Evolutionary conservation across 371 early-diverging fungal genomes (phyloP).

Genomic region (Choanephora cucurbitarum): DNA sequence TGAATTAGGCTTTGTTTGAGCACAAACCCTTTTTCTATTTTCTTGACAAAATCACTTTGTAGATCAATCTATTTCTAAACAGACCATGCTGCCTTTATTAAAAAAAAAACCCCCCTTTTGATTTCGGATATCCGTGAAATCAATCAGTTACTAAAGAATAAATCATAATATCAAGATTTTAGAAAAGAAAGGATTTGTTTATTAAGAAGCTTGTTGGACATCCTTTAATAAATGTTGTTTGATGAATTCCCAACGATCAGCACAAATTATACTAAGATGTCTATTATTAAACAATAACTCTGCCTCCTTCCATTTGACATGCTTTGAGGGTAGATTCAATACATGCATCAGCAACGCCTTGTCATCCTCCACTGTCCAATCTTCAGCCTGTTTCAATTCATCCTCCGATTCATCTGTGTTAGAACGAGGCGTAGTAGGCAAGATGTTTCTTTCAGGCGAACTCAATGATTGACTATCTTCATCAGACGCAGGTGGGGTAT

Average conservation of each 20-base stretch:
- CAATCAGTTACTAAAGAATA: no score
- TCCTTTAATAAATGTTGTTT: constrained; percentile 24
- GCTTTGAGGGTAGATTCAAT: constrained; percentile 8
- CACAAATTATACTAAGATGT: constrained; percentile 24
- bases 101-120: no score
- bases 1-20: no score
- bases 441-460: constrained; percentile 17
- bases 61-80: no score
- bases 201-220: neutral
- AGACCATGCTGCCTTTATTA: no score
- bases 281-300: constrained; percentile 19
- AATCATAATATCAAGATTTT: no score
- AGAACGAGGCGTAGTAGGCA: constrained; percentile 26
- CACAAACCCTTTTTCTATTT: no score
- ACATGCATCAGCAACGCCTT: constrained; percentile 19
- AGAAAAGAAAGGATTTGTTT: no score
- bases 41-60: no score
- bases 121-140: no score
- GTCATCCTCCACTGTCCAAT: constrained; percentile 26
- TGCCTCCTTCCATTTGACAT: constrained; percentile 38
- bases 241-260: constrained; percentile 24
- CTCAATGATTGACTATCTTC: constrained; percentile 2
- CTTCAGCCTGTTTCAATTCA: constrained; percentile 14
- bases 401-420: constrained; percentile 22
- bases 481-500: constrained; percentile 22